A percentile compares a stretch with the other conserved stretches of the same genome.
Evolutionary conservation across 2,329 filamentous ascomycete species (phyloP).

Genomic region (Grosmannia clavigera): DNA sequence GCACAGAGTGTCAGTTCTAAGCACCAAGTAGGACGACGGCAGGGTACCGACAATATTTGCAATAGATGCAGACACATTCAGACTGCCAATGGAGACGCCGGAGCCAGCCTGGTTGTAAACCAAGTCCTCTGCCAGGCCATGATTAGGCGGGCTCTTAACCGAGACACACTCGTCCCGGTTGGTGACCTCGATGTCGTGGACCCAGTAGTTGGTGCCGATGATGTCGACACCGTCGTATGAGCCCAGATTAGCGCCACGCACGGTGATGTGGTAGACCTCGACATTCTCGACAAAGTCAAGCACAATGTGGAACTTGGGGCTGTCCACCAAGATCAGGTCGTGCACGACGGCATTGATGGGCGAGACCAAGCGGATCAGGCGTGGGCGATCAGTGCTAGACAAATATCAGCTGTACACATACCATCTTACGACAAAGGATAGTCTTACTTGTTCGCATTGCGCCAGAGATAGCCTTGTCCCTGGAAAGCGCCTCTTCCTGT

Average conservation of each 20-base stretch:
- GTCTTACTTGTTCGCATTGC: constrained; percentile 4
- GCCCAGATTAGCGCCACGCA: constrained; percentile 23
- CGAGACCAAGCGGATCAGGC: constrained; percentile 29
- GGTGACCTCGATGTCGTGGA: constrained; percentile 25
- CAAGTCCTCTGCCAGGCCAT: constrained; percentile 22
- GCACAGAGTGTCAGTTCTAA: neutral
- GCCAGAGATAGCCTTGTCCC: constrained; percentile 34
- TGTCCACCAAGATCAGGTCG: constrained; percentile 32
- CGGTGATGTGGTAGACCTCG: constrained; percentile 24
- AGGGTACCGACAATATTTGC: constrained; percentile 16
- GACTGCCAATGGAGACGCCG: constrained; percentile 23
- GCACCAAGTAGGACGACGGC: too few species aligned
- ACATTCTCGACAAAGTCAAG: constrained; percentile 23
- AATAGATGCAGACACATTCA: constrained; percentile 19
- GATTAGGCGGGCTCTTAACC: constrained; percentile 23
- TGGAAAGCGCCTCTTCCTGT: constrained; percentile 32
- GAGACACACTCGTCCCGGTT: constrained; percentile 26
- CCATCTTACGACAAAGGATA: too few species aligned
- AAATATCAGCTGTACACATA: neutral
- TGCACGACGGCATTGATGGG: constrained; percentile 32
- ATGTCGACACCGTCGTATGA: constrained; percentile 25
- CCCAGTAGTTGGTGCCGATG: constrained; percentile 22
- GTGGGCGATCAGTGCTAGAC: constrained; percentile 20
- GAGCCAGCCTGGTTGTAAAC: constrained; percentile 24
- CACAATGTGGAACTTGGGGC: constrained; percentile 24